Evolutionary conservation across 805 yeast genomes (phyloP).

Genomic region (Suhomyces canberraensis): DNA sequence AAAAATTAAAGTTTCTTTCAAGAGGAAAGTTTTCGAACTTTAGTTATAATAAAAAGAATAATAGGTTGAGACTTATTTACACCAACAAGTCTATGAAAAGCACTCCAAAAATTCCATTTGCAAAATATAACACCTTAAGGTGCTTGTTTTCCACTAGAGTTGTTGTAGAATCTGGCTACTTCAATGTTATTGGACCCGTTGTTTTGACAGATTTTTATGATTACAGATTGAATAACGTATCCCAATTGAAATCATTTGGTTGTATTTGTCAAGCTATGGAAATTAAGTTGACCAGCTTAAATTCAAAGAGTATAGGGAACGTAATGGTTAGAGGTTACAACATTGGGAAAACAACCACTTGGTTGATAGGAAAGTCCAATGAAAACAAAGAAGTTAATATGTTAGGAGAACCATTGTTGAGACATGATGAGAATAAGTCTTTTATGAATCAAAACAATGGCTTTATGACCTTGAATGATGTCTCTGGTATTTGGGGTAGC

Average conservation of each 20-base stretch:
- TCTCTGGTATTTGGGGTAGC: constrained; percentile 58
- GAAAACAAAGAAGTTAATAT: constrained; percentile 1
- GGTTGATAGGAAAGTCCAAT: constrained; percentile 3
- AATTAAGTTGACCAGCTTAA: constrained; percentile 43
- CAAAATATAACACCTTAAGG: constrained; percentile 40
- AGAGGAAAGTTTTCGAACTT: constrained; percentile 45
- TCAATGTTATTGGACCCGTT: constrained; percentile 54
- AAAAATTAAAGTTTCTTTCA: constrained; percentile 43
- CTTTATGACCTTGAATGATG: constrained; percentile 44
- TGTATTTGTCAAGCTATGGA: constrained; percentile 60
- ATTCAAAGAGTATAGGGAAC: constrained; percentile 42
- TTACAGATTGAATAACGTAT: constrained; percentile 46
- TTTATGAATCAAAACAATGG: constrained; percentile 28
- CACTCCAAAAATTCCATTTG: constrained; percentile 12
- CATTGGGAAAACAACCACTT: constrained; percentile 47
- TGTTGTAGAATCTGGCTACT: constrained; percentile 46
- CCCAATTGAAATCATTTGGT: constrained; percentile 44
- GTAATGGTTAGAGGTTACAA: constrained; percentile 62
- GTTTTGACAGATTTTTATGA: constrained; percentile 60
- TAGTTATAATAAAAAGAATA: constrained; percentile 12
- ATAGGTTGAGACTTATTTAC: constrained; percentile 41
- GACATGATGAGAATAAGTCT: constrained; percentile 21
- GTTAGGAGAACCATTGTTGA: neutral
- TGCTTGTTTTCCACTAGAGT: constrained; percentile 49
- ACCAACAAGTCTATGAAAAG: constrained; percentile 26